Percentiles rank a stretch among this genome's conserved stretches.
phyloP scores from a whole-genome alignment of 257 asterid genomes.

The Nicotiana knightiana region DNA sequence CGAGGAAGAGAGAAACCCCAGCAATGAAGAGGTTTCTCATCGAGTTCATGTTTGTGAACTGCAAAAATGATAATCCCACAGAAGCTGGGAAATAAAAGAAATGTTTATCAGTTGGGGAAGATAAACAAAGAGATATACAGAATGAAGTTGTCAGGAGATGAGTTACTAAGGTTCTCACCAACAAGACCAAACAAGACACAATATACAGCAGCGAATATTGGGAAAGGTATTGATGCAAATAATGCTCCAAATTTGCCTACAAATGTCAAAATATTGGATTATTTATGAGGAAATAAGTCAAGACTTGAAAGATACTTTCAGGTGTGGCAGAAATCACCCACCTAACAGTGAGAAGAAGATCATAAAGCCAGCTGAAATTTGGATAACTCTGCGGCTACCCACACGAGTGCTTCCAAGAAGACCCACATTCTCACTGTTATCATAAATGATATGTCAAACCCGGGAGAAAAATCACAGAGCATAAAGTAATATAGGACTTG shows the following conservation, averaged over 20 bases:
- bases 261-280: neutral
- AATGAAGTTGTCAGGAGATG: neutral
- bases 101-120: neutral
- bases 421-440: constrained; percentile 76
- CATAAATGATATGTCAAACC: neutral
- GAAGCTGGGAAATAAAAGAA: constrained; percentile 53
- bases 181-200: constrained; percentile 92
- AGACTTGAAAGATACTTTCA: neutral
- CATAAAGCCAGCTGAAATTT: constrained; percentile 95
- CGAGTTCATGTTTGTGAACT: constrained; percentile 97
- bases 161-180: constrained; percentile 34
- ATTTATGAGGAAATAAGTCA: neutral
- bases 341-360: constrained; percentile 86
- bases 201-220: constrained; percentile 82
- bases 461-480: neutral
- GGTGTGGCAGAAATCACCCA: constrained; percentile 13
- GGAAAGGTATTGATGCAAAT: constrained; percentile 92
- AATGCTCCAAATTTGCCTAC: constrained; percentile 95
- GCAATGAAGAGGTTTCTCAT: constrained; percentile 87
- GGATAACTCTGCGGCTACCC: constrained; percentile 90
- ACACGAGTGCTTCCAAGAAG: constrained; percentile 99
- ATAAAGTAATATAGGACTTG: neutral
- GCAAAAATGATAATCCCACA: constrained; percentile 83
- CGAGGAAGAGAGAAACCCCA: constrained; percentile 87
- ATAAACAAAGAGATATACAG: neutral